Evolutionary conservation across 1,139 yeast genomes (phyloP).

Genomic region (Candida dubliniensis): DNA sequence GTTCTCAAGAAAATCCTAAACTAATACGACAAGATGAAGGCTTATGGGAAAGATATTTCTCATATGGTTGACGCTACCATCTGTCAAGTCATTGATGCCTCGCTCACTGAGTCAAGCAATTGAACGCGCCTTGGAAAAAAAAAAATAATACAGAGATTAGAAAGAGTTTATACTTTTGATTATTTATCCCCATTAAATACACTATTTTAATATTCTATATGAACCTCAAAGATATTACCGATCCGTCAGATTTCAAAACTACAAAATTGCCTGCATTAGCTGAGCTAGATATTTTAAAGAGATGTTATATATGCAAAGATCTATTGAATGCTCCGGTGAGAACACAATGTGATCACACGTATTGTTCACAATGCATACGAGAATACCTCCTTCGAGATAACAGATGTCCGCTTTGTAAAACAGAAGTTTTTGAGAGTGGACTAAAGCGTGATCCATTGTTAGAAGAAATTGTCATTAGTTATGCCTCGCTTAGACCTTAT

Average conservation of each 20-base stretch:
- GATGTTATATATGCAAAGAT: conserved; percentile 94
- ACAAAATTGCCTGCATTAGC: conserved; percentile 56
- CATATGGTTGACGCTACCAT: too few species aligned
- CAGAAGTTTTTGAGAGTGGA: conserved; percentile 69
- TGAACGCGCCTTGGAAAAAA: too few species aligned
- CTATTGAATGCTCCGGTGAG: conserved; percentile 78
- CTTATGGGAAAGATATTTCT: too few species aligned
- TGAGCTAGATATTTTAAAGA: conserved; percentile 65
- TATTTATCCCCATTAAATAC: background rate
- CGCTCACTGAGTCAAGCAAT: too few species aligned
- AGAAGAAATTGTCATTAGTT: conserved; percentile 70
- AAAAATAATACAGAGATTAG: too few species aligned
- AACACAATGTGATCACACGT: conserved; percentile 86
- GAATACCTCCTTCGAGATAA: conserved; percentile 59
- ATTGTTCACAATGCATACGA: conserved; percentile 87
- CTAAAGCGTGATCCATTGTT: conserved; percentile 67
- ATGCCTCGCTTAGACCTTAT: conserved; percentile 42
- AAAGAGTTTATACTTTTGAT: too few species aligned
- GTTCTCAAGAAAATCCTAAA: too few species aligned
- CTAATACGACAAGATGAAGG: too few species aligned
- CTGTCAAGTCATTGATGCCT: too few species aligned
- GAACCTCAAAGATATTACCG: conserved; percentile 33
- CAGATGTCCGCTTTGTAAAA: conserved; percentile 79
- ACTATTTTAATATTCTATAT: background rate
- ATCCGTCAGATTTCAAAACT: conserved; percentile 68